Base-by-base conservation (phyloP, 352 stramenopile genomes). In the Phytopythium litorale region DNA sequence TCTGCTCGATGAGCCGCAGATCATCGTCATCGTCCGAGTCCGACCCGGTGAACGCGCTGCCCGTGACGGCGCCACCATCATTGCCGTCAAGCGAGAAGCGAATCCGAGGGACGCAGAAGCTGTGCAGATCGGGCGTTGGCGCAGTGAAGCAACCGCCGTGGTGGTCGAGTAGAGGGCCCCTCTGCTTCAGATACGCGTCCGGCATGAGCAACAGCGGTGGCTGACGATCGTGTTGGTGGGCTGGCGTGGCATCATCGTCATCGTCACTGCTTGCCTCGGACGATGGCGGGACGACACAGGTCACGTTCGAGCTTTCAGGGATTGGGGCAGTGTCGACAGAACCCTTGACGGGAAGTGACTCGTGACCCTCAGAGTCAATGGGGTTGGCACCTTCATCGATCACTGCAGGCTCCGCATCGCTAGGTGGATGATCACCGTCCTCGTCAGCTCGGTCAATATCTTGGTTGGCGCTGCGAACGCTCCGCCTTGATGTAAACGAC, bases 1-100 rank as follows among this genome's bases (percentile, higher is more conserved):
- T 93, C 33, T 84, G 72, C 64, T 91, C 81, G 42, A 93, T 93
- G 60, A 79, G 75, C 9, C 78, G 71, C 32, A 91, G 75, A 58
- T 93, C 84, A 46, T 91, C 84, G 45, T 84, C 75, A 30, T 92
- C 84, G 46, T 93, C 84, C 23, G 84, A 91, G 63, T 93, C 84
- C 6, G 75, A 87, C 8, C 19, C 53, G 21, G 23, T 35, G n/a
- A 50, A 32, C 19, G 33, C 51, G 25, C 25, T 54, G 13, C 25
- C 48, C 1, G 7, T n/a, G 18, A 28, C 49, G 15, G 7, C 49
- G 6, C 49, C 38, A 4, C 33, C 9, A 13, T 49, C 42, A 28
- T 37, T 38, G 35, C 37, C 37, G 35, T 50, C 54, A 50, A 72
- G 38, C 23, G 51, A 60, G 69, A 85, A 89, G 49, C 88, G 88